These are phyloP conservation scores for Sporothrix luriei DNA, from an alignment of 2,329 filamentous ascomycete genomes.

Conservation along the genomic window DNA sequence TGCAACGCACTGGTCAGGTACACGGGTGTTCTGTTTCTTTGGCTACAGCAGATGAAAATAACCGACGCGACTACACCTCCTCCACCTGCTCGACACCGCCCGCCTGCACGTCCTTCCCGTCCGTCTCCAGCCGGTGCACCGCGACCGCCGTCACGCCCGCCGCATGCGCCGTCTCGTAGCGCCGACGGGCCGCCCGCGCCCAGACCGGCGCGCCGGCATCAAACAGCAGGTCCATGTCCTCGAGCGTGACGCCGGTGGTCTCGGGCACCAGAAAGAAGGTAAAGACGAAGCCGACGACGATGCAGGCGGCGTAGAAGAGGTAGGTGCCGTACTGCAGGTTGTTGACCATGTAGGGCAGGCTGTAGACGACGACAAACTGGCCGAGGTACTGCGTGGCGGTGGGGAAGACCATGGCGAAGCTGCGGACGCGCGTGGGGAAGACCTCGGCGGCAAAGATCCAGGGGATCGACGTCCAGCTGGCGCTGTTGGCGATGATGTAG, in stretches of 20 bases:
- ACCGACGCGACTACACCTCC: neutral
- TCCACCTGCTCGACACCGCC: slow-evolving; percentile 2
- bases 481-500: slow-evolving; percentile 37
- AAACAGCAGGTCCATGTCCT: slow-evolving; percentile 41
- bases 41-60: too few relatives aligned
- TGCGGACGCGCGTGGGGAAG: slow-evolving; percentile 40
- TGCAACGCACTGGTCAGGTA: slow-evolving; percentile 36
- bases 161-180: slow-evolving; percentile 23
- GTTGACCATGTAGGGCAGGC: slow-evolving; percentile 40
- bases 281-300: slow-evolving; percentile 40
- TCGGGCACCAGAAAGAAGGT: slow-evolving; percentile 37
- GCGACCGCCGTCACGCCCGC: slow-evolving; percentile 19
- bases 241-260: slow-evolving; percentile 39
- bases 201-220: slow-evolving; percentile 4
- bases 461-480: slow-evolving; percentile 40
- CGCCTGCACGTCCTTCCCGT: slow-evolving; percentile 1
- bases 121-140: neutral
- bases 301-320: slow-evolving; percentile 35
- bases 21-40: too few relatives aligned
- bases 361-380: slow-evolving; percentile 42
- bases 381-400: slow-evolving; percentile 42
- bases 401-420: slow-evolving; percentile 39
- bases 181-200: slow-evolving; percentile 2
- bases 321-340: slow-evolving; percentile 30
- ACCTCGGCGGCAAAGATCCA: slow-evolving; percentile 37